These are phyloP conservation scores for Xerocomus amazonicus DNA, from an alignment of 1,284 basidiomycete species.

Conservation along the genomic window DNA sequence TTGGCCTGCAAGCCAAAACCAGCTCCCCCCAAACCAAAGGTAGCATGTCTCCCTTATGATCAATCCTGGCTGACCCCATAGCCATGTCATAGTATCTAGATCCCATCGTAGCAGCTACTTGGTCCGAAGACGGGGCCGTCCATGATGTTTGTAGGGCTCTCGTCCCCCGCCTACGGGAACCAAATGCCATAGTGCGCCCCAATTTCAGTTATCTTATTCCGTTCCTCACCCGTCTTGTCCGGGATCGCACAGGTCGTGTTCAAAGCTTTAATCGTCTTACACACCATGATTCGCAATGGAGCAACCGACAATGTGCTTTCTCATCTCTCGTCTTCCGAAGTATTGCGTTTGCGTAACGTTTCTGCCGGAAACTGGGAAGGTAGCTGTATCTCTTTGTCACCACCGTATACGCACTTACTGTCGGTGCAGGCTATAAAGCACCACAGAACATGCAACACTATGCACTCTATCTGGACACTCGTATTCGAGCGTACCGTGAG, in stretches of 20 bases:
- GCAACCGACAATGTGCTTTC: slow-evolving; percentile 88
- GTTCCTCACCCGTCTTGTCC: slow-evolving; percentile 2
- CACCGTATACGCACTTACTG: slow-evolving; percentile 4
- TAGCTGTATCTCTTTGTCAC: slow-evolving; percentile 32
- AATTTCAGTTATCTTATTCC: not conserved
- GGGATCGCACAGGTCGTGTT: slow-evolving; percentile 72
- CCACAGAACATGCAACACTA: slow-evolving; percentile 88
- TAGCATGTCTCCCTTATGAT: slow-evolving; percentile 25
- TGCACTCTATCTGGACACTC: slow-evolving; percentile 83
- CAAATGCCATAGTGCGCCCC: slow-evolving; percentile 78
- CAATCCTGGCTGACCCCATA: not conserved
- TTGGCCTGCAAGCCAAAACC: slow-evolving; percentile 93
- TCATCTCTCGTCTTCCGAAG: slow-evolving; percentile 76
- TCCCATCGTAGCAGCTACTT: slow-evolving; percentile 92
- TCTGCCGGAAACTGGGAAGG: slow-evolving; percentile 78
- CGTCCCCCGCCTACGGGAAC: slow-evolving; percentile 79
- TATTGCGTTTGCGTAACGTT: slow-evolving; percentile 78
- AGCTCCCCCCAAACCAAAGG: slow-evolving; percentile 91
- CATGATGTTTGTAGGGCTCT: slow-evolving; percentile 91
- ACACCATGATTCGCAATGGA: slow-evolving; percentile 94
- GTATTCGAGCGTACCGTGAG: slow-evolving; percentile 87
- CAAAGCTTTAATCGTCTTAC: slow-evolving; percentile 93
- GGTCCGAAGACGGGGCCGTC: slow-evolving; percentile 87
- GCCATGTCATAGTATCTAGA: slow-evolving; percentile 63
- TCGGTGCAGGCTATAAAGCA: slow-evolving; percentile 66